Percentiles rank a stretch among this genome's conserved stretches.
phyloP scores from a whole-genome alignment of 1,284 basidiomycete species.

The Cystobasidiaceae sp. region DNA sequence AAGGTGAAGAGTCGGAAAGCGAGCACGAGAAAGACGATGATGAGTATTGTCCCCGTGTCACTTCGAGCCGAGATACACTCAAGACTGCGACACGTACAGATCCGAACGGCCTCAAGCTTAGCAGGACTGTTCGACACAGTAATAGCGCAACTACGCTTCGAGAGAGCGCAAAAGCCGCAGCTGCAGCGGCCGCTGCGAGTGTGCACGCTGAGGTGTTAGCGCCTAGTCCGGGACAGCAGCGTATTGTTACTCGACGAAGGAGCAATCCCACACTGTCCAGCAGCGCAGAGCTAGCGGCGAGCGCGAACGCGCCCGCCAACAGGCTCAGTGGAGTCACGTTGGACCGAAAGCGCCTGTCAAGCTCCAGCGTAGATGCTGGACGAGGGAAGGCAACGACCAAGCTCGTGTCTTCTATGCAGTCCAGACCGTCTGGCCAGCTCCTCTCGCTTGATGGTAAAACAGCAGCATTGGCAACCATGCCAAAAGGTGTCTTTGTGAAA shows the following conservation, averaged over 20 bases:
- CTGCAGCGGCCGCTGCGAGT: not conserved
- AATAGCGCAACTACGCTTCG: constrained; percentile 8
- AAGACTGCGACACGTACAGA: not conserved
- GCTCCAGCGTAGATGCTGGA: not conserved
- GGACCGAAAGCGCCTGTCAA: not conserved
- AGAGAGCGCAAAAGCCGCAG: constrained; percentile 12
- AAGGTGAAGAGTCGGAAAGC: constrained; percentile 2
- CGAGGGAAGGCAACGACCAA: not conserved
- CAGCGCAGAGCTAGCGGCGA: no score
- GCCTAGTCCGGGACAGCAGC: constrained; percentile 1
- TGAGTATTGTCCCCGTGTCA: not conserved
- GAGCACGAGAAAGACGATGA: no score
- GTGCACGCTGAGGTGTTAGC: not conserved
- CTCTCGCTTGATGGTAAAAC: constrained; percentile 8
- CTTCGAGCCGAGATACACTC: not conserved
- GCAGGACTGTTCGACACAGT: constrained; percentile 14
- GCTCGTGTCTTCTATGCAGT: constrained; percentile 4
- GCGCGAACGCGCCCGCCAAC: no score
- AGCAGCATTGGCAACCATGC: not conserved
- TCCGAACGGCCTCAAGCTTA: constrained; percentile 2
- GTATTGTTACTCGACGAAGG: constrained; percentile 10
- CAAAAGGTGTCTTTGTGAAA: not conserved
- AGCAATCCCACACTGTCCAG: no score
- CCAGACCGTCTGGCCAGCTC: not conserved
- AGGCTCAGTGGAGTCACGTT: no score